Base-by-base conservation (phyloP, 768 basidiomycete species). In the Hypholoma fasciculare region DNA sequence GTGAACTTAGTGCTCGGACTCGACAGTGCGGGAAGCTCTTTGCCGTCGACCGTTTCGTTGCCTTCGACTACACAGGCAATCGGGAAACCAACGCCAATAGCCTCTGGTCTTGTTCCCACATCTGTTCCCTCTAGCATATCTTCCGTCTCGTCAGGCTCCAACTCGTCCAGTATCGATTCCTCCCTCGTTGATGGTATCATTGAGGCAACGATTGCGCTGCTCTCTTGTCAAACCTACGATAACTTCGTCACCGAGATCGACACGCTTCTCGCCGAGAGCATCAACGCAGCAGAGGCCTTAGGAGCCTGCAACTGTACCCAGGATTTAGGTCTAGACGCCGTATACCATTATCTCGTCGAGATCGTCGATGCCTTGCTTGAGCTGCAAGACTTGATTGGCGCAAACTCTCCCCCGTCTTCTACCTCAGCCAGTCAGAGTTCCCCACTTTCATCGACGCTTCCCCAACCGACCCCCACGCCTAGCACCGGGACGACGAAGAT, bases 1-100 rank as follows among this genome's bases (percentile, higher is more conserved):
- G 43, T 68, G 17, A 55, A 63, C 38, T 39, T 61, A 19, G 57
- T 63, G 9, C 49, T 68, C 17, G 57, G 53, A 7, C 54, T 68
- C 47, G 57, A 59, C 17, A 30, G n/a, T 20, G 50, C 48, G 4
- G 54, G 30, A 12, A 20, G 34, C 5, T 48, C 20, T 8, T 34
- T 60, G 12, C 50, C 27, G 4, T 20, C 54, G 6, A 34, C 9
- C 43, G 50, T 47, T 27, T 49, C 49, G 17, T 43, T 56, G 6
- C 14, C 49, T n/a, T 17, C 20, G 30, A 37, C 49, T 11, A 14
- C 36, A 14, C 16, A 27, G 30, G 34, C 23, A 8, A 30, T 36
- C 19, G 30, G 30, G 6, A 34, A 34, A 34, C 50, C n/a, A 51
- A 16, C 37, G 16, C 40, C 19, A 50, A 20, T 23, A 3, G 42